Evolutionary conservation across 2,329 filamentous ascomycete genomes (phyloP).

Genomic region (Fusarium sp.): DNA sequence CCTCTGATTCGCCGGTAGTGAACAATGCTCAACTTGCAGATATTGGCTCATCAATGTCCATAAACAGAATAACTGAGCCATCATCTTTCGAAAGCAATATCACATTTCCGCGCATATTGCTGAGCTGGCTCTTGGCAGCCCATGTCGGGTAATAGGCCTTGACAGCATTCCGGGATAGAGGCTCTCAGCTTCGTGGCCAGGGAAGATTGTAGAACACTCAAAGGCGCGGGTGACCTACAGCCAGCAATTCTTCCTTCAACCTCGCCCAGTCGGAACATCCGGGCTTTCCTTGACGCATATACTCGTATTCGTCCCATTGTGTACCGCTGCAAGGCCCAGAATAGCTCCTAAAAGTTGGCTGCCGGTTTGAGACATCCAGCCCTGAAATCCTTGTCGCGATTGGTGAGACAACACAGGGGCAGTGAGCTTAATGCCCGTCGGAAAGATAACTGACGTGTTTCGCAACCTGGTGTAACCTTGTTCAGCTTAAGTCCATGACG

Average conservation of each 20-base stretch:
- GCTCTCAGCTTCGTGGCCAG: background rate
- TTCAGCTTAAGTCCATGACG: constrained; percentile 11
- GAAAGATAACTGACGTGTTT: constrained; percentile 11
- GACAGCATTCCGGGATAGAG: background rate
- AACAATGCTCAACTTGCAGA: background rate
- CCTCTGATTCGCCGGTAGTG: background rate
- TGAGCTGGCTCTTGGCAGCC: background rate
- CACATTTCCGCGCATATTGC: background rate
- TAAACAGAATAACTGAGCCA: background rate
- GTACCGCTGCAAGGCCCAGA: constrained; percentile 11
- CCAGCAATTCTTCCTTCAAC: background rate
- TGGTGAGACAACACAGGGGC: constrained; percentile 2
- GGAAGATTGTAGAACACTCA: background rate
- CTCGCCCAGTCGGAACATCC: constrained; percentile 25
- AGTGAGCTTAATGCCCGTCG: constrained; percentile 19
- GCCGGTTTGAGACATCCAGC: constrained; percentile 11
- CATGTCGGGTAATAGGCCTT: background rate
- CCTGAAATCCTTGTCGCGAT: background rate
- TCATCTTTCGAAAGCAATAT: background rate
- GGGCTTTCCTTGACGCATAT: constrained; percentile 9
- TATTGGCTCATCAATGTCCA: background rate
- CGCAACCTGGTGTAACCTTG: background rate
- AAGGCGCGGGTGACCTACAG: constrained; percentile 12
- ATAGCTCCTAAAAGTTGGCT: constrained; percentile 8
- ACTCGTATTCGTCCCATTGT: constrained; percentile 42